Conservation (phyloP, 75 land plant species). For the Chamaecyparis obtusa region DNA sequence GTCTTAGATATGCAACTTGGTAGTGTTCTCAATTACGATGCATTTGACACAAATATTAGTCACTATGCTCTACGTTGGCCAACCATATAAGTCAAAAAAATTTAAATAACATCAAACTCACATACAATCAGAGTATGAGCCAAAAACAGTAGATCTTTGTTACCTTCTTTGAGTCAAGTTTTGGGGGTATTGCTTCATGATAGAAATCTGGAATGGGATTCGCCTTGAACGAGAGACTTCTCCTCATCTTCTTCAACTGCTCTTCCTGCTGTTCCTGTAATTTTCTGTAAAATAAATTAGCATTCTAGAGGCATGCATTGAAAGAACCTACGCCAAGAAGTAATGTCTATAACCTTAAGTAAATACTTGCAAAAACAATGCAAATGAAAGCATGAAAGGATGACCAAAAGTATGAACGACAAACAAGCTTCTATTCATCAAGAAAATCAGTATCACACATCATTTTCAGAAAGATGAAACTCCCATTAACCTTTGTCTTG, state of each 20-base stretch:
- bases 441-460: not conserved
- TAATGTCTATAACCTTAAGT: not conserved
- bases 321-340: not conserved
- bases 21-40: not conserved
- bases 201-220: conserved; percentile 35
- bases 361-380: not conserved
- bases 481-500: conserved; percentile 22
- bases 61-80: not conserved
- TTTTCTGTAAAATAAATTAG: not conserved
- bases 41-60: not conserved
- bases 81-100: not conserved
- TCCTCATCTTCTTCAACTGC: conserved; percentile 23
- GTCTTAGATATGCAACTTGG: not conserved
- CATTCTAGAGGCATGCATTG: not conserved
- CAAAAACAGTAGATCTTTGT: not conserved
- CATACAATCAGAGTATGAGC: not conserved
- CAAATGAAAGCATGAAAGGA: not conserved
- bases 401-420: not conserved
- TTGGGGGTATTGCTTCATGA: conserved; percentile 30
- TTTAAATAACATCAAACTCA: not conserved
- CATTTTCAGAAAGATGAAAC: not conserved
- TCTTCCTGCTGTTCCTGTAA: conserved; percentile 24
- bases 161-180: conserved; percentile 33
- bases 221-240: conserved; percentile 41
- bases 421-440: not conserved